A percentile compares a stretch with the other conserved stretches of the same genome.
Conservation (phyloP, 2,329 filamentous ascomycete species). For the Cladosporium sp. region DNA sequence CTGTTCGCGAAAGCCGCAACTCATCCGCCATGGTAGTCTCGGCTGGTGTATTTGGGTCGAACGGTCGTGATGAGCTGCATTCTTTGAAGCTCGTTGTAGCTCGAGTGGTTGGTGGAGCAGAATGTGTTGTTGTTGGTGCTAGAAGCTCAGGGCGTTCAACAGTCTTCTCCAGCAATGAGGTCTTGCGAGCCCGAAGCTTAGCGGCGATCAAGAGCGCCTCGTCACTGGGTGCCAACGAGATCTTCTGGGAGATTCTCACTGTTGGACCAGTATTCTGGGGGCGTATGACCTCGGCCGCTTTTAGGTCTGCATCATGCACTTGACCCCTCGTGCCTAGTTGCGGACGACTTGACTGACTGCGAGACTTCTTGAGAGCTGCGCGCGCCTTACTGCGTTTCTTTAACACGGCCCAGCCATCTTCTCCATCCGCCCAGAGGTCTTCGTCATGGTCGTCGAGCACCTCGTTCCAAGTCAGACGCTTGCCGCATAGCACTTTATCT, state of each 20-base stretch:
- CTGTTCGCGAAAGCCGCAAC: conserved; percentile 11
- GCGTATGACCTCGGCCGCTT: not conserved
- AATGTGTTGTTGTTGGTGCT: not conserved
- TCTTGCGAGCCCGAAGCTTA: conserved; percentile 20
- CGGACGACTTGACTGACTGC: not conserved
- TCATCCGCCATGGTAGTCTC: conserved; percentile 18
- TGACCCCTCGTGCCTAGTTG: not conserved
- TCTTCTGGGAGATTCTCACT: not conserved
- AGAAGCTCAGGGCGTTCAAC: not conserved
- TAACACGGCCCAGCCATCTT: conserved; percentile 24
- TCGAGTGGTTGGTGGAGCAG: conserved; percentile 9
- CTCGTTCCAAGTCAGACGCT: conserved; percentile 12
- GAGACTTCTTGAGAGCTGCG: not conserved
- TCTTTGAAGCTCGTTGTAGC: conserved; percentile 11
- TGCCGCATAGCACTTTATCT: conserved; percentile 19
- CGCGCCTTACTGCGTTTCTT: conserved; percentile 5
- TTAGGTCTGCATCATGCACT: not conserved
- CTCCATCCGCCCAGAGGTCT: conserved; percentile 19
- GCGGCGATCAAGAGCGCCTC: conserved; percentile 25
- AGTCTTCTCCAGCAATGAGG: not conserved
- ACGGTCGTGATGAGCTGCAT: conserved; percentile 2
- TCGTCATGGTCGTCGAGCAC: conserved; percentile 14
- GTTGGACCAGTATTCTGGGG: not conserved
- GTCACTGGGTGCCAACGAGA: conserved; percentile 23
- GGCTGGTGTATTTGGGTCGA: conserved; percentile 6